Evolutionary conservation across 2,329 filamentous ascomycete species (phyloP).

Genomic region (Cladosporium velox): DNA sequence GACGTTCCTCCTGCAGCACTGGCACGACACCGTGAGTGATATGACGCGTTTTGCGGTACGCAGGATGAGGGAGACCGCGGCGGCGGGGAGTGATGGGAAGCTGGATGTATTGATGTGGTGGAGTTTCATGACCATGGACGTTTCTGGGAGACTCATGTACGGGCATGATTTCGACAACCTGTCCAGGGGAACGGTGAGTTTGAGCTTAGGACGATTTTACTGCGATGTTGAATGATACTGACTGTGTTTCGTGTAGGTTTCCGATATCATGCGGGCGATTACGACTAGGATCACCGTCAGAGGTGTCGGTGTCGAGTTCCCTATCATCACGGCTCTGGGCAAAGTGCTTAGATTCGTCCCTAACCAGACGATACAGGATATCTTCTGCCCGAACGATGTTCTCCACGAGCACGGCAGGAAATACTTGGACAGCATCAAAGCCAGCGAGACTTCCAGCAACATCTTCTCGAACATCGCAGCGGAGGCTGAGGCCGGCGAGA

Average conservation of each 20-base stretch:
- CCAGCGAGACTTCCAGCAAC: conserved; percentile 25
- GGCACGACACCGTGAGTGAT: conserved; percentile 40
- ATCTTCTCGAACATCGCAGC: conserved; percentile 35
- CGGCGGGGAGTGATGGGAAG: conserved; percentile 32
- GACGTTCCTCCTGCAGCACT: conserved; percentile 38
- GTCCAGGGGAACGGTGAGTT: conserved; percentile 38
- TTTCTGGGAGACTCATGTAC: conserved; percentile 42
- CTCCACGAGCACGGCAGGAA: conserved; percentile 28
- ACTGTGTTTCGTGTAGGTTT: conserved; percentile 21
- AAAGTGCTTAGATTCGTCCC: conserved; percentile 25
- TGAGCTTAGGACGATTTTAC: background rate
- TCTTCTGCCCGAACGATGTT: conserved; percentile 27
- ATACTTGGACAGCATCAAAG: conserved; percentile 31
- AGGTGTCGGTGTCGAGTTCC: conserved; percentile 39
- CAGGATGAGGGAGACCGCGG: conserved; percentile 35
- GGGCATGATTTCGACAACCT: conserved; percentile 45
- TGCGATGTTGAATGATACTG: background rate
- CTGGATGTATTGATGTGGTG: conserved; percentile 46
- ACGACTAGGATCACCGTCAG: conserved; percentile 34
- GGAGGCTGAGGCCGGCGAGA: conserved; percentile 31
- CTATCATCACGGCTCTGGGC: conserved; percentile 30
- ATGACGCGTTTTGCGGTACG: conserved; percentile 39
- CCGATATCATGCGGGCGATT: conserved; percentile 36
- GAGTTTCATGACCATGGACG: conserved; percentile 45
- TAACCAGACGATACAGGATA: conserved; percentile 24